Evolutionary conservation across 345 rosid species (phyloP).

Genomic region (Citrus sinensis): DNA sequence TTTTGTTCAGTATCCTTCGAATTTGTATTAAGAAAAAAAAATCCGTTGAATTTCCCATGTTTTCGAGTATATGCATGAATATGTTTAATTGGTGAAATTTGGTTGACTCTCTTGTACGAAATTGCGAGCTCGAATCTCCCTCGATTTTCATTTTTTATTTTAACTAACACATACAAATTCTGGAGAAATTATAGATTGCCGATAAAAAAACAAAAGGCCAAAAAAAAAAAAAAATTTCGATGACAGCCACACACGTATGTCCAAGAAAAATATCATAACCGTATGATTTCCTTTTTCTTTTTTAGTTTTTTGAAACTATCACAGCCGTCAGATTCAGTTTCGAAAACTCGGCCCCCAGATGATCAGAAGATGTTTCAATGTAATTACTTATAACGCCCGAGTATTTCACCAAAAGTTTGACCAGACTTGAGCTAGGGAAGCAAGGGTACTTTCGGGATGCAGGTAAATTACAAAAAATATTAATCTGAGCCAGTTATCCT

Average conservation of each 20-base stretch:
- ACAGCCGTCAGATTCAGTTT: conserved; percentile 43
- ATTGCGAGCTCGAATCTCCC: too few relatives aligned
- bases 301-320: background rate
- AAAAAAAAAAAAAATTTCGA: background rate
- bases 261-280: conserved; percentile 25
- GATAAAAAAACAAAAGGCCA: too few relatives aligned
- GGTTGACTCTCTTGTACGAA: too few relatives aligned
- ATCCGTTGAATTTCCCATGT: too few relatives aligned
- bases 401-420: fast-evolving
- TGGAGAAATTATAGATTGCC: too few relatives aligned
- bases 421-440: too few relatives aligned
- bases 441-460: conserved; percentile 10
- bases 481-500: conserved; percentile 19
- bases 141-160: too few relatives aligned
- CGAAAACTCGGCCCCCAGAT: conserved; percentile 40
- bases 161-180: too few relatives aligned
- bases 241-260: conserved; percentile 28
- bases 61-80: too few relatives aligned
- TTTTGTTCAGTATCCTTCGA: too few relatives aligned
- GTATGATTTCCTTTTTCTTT: background rate
- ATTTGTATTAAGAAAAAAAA: too few relatives aligned
- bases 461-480: conserved; percentile 15
- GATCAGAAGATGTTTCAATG: conserved; percentile 15
- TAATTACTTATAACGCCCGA: conserved; percentile 20
- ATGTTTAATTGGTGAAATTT: too few relatives aligned